These are phyloP conservation scores for Ichthyophthirius multifiliis DNA, from an alignment of 169 alveolate species.

Conservation along the genomic window DNA sequence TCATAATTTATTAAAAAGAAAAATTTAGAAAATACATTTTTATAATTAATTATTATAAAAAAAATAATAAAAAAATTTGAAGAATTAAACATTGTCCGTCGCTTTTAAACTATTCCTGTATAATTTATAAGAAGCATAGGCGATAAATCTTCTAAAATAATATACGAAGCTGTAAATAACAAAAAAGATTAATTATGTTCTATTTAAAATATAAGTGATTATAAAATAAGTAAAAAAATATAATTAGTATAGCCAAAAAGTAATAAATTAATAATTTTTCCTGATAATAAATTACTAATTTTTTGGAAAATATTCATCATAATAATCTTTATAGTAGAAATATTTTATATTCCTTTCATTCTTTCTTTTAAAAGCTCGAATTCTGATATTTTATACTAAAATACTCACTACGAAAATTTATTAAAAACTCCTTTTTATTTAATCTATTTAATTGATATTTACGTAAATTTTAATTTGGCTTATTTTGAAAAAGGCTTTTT, in stretches of 20 bases:
- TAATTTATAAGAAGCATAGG: not conserved
- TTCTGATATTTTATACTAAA: not conserved
- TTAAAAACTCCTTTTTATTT: not conserved
- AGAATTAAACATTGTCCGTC: not conserved
- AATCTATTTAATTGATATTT: not conserved
- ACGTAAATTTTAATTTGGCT: not conserved
- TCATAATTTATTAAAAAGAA: too few species aligned
- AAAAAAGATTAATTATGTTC: not conserved
- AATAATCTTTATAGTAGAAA: not conserved
- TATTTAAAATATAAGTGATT: not conserved
- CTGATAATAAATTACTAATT: not conserved
- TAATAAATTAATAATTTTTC: not conserved
- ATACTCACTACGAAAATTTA: not conserved
- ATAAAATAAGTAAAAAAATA: not conserved
- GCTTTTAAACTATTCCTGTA: not conserved
- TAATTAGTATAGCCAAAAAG: not conserved
- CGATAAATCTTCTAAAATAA: not conserved
- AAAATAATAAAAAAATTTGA: not conserved
- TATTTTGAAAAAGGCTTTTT: not conserved
- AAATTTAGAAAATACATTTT: too few species aligned
- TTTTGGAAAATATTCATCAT: not conserved
- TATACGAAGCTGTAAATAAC: not conserved
- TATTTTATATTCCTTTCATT: not conserved
- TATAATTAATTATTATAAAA: too few species aligned
- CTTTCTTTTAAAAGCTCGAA: too few species aligned